Percentiles rank a stretch among this genome's conserved stretches.
phyloP scores from a whole-genome alignment of 352 stramenopile genomes.

The Pythium plurisporium region DNA sequence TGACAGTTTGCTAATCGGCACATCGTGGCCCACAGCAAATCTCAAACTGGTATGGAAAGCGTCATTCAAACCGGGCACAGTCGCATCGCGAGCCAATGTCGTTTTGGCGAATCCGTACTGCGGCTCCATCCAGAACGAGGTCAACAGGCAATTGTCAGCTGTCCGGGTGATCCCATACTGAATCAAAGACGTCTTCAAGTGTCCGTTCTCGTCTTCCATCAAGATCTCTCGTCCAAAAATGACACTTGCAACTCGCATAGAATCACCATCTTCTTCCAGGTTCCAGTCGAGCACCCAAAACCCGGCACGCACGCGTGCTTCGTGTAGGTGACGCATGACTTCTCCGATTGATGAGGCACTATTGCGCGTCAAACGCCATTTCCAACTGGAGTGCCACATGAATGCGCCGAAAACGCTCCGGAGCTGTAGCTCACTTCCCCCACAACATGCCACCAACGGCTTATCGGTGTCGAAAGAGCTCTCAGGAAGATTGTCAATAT shows the following conservation, averaged over 20 bases:
- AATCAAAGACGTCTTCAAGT: conserved; percentile 64
- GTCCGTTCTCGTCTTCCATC: conserved; percentile 77
- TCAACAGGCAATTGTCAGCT: conserved; percentile 76
- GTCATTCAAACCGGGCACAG: conserved; percentile 40
- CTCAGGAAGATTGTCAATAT: conserved; percentile 8
- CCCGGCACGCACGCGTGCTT: conserved; percentile 59
- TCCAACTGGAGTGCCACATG: conserved; percentile 86
- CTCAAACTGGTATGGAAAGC: conserved; percentile 63
- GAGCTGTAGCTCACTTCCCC: conserved; percentile 68
- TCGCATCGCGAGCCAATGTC: conserved; percentile 26
- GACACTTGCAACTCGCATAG: conserved; percentile 54
- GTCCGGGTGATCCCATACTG: conserved; percentile 77
- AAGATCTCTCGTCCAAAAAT: conserved; percentile 79
- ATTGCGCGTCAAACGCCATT: conserved; percentile 57
- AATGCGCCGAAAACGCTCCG: conserved; percentile 80
- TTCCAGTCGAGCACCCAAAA: conserved; percentile 86
- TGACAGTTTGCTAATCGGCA: conserved; percentile 40
- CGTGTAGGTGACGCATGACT: conserved; percentile 69
- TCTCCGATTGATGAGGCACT: conserved; percentile 47
- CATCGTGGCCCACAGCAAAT: conserved; percentile 66
- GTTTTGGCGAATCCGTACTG: conserved; percentile 71
- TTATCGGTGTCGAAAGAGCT: conserved; percentile 34
- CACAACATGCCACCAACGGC: conserved; percentile 58
- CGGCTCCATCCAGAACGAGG: conserved; percentile 88
- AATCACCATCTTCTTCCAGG: conserved; percentile 51